These are phyloP conservation scores for Syzygium syzygioides DNA, from an alignment of 441 rosid species.

Conservation along the genomic window DNA sequence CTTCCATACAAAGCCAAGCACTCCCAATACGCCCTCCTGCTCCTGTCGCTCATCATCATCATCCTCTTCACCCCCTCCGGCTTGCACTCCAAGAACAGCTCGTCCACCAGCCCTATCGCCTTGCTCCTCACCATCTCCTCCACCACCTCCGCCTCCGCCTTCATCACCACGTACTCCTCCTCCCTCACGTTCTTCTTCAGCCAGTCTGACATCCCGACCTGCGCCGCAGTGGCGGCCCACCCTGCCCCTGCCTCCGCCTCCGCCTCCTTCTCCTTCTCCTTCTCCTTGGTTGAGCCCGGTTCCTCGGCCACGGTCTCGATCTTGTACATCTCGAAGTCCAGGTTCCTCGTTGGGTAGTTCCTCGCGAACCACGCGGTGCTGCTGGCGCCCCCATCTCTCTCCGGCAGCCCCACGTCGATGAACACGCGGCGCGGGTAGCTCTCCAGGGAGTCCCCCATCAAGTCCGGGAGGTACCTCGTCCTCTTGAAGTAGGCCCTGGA, in stretches of 20 bases:
- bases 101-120: constrained; percentile 59
- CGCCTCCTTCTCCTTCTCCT: neutral
- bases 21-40: constrained; percentile 65
- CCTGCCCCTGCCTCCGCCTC: constrained; percentile 2
- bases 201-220: constrained; percentile 60
- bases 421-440: constrained; percentile 60
- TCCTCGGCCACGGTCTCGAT: constrained; percentile 51
- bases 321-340: constrained; percentile 61
- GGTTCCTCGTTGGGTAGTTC: constrained; percentile 63
- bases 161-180: constrained; percentile 73
- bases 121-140: constrained; percentile 60
- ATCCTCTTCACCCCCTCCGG: constrained; percentile 20
- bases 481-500: constrained; percentile 51
- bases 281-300: neutral
- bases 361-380: constrained; percentile 56
- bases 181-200: constrained; percentile 48
- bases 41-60: constrained; percentile 20
- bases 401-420: constrained; percentile 51
- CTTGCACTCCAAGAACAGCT: constrained; percentile 81
- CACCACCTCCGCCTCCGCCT: constrained; percentile 76
- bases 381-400: constrained; percentile 33
- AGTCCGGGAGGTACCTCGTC: constrained; percentile 49
- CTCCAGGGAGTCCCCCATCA: constrained; percentile 53
- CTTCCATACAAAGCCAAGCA: constrained; percentile 72
- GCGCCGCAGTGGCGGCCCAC: neutral